These are phyloP conservation scores for Penstemon newberryi DNA, from an alignment of 257 asterid genomes.

Conservation along the genomic window DNA sequence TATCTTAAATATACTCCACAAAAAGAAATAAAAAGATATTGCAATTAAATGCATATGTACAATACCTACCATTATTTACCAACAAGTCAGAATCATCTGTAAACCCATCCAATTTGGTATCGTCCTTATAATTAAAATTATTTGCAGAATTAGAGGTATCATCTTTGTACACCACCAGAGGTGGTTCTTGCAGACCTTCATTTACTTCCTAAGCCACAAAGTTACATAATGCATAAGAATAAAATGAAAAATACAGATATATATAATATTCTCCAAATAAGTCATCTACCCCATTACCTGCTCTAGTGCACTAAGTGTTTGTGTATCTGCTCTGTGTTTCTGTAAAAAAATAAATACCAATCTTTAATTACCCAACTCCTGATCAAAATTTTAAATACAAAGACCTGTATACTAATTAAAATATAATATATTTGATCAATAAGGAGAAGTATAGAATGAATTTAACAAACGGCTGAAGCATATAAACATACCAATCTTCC, in stretches of 20 bases:
- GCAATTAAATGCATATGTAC: conserved; percentile 14
- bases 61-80: conserved; percentile 55
- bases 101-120: conserved; percentile 37
- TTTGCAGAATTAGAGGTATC: conserved; percentile 41
- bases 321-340: conserved; percentile 75
- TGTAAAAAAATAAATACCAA: conserved; percentile 31
- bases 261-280: background rate
- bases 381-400: background rate
- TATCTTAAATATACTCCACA: conserved; percentile 18
- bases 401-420: too few relatives aligned
- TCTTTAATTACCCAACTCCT: background rate
- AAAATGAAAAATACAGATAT: conserved; percentile 3
- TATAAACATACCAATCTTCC: too few relatives aligned
- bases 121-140: conserved; percentile 38
- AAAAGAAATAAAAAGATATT: background rate
- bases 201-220: conserved; percentile 51
- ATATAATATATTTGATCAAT: too few relatives aligned
- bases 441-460: too few relatives aligned
- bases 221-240: conserved; percentile 12
- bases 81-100: conserved; percentile 27
- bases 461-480: too few relatives aligned
- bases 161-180: conserved; percentile 63
- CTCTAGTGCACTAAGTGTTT: conserved; percentile 53
- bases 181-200: conserved; percentile 64
- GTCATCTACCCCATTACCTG: conserved; percentile 49